phyloP scores from a whole-genome alignment of 352 stramenopile species.

The Pythium myriotylum region DNA sequence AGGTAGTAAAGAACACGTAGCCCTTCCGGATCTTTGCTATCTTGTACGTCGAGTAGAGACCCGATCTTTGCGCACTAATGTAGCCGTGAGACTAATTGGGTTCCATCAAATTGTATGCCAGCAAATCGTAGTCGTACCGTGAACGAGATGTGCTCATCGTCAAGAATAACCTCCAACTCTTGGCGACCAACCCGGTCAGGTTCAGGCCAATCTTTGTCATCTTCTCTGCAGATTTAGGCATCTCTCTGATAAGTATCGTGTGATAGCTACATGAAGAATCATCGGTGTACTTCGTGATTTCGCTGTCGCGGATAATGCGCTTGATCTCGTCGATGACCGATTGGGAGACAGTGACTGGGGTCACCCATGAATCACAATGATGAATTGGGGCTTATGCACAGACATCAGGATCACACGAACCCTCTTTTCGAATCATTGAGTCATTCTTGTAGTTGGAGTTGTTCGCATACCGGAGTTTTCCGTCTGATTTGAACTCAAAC shows the following conservation, averaged over 20 bases:
- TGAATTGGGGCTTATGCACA: no score
- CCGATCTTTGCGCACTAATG: constrained; percentile 94
- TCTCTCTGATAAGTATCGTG: neutral
- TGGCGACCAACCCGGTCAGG: constrained; percentile 92
- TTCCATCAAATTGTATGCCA: no score
- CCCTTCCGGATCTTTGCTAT: constrained; percentile 95
- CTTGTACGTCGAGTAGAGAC: constrained; percentile 93
- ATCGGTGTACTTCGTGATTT: constrained; percentile 85
- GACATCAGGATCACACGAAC: constrained; percentile 31
- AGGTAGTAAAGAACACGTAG: constrained; percentile 96
- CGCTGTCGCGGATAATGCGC: constrained; percentile 91
- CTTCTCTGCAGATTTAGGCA: constrained; percentile 57
- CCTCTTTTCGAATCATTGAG: constrained; percentile 97
- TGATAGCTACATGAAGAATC: neutral
- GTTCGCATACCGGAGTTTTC: constrained; percentile 96
- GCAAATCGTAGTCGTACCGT: constrained; percentile 51
- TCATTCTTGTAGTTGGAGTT: constrained; percentile 99
- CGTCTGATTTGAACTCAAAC: constrained; percentile 94
- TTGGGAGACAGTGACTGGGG: constrained; percentile 85
- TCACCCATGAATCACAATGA: neutral
- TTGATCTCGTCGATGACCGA: constrained; percentile 95
- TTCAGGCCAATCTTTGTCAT: constrained; percentile 96
- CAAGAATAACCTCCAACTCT: constrained; percentile 96
- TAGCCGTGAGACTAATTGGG: neutral
- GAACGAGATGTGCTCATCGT: constrained; percentile 97